Percentiles rank a stretch among this genome's conserved stretches.
phyloP scores from a whole-genome alignment of 768 basidiomycete species.

The Dentipellis sp. region DNA sequence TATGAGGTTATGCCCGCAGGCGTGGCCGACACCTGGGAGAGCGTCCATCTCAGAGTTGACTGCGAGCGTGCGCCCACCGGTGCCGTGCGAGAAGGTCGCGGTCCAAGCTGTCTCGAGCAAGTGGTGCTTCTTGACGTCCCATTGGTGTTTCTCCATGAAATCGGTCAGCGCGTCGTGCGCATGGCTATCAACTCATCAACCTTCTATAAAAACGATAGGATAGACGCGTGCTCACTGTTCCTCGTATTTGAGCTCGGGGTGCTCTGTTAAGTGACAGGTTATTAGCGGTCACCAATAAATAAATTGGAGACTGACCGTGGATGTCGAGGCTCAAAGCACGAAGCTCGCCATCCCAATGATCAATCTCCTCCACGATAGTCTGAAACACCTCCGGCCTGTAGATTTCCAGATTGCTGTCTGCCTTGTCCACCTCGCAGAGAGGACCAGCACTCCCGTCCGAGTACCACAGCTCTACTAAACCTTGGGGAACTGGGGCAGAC shows the following conservation, averaged over 20 bases:
- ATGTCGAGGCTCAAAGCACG: slow-evolving; percentile 61
- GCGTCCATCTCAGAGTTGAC: slow-evolving; percentile 68
- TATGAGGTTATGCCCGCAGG: slow-evolving; percentile 80
- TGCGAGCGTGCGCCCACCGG: slow-evolving; percentile 62
- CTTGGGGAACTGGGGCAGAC: neutral
- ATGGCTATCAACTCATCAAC: slow-evolving; percentile 30
- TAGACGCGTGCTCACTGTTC: slow-evolving; percentile 39
- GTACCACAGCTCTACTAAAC: slow-evolving; percentile 9
- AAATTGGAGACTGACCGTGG: slow-evolving; percentile 34
- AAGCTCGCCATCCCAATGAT: slow-evolving; percentile 44
- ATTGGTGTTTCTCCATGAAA: slow-evolving; percentile 61
- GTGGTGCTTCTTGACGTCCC: slow-evolving; percentile 50
- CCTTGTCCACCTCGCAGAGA: slow-evolving; percentile 8
- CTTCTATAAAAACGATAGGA: neutral
- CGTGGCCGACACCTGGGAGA: slow-evolving; percentile 40
- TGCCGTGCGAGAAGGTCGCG: slow-evolving; percentile 55
- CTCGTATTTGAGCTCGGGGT: slow-evolving; percentile 61
- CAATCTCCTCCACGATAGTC: slow-evolving; percentile 36
- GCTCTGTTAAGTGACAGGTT: slow-evolving; percentile 30
- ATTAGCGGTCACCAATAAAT: neutral
- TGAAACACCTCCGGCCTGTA: slow-evolving; percentile 12
- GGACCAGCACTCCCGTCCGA: slow-evolving; percentile 1
- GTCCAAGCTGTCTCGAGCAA: slow-evolving; percentile 68
- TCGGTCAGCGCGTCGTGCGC: slow-evolving; percentile 63
- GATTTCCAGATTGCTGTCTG: slow-evolving; percentile 5